Conservation (phyloP, 345 rosid species). For the Moringa oleifera region DNA sequence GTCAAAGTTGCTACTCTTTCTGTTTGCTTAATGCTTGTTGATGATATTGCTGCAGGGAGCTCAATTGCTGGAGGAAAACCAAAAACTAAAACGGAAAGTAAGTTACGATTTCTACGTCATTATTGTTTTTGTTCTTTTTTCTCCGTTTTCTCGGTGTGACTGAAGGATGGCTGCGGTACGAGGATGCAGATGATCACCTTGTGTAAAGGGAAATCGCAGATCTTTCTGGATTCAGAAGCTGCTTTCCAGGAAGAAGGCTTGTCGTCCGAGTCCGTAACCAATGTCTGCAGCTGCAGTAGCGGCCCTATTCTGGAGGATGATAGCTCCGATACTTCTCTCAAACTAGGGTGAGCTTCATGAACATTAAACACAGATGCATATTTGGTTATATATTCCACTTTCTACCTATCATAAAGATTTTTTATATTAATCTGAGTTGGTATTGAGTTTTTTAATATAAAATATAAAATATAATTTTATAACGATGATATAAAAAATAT, state of each 20-base stretch:
- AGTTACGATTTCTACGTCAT: background rate
- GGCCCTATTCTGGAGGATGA: slow-evolving; percentile 53
- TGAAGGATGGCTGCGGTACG: background rate
- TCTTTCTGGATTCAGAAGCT: slow-evolving; percentile 20
- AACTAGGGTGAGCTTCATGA: slow-evolving; percentile 29
- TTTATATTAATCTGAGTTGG: too few relatives aligned
- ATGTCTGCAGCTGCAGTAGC: slow-evolving; percentile 52
- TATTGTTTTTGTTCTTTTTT: background rate
- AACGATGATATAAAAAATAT: too few relatives aligned
- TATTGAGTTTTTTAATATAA: too few relatives aligned
- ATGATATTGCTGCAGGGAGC: slow-evolving; percentile 37
- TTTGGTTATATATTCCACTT: too few relatives aligned
- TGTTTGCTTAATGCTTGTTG: background rate
- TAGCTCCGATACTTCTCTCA: slow-evolving; percentile 51
- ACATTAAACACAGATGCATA: too few relatives aligned
- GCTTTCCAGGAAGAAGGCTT: slow-evolving; percentile 49
- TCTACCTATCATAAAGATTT: too few relatives aligned
- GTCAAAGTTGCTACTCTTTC: background rate
- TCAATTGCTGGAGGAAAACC: slow-evolving; percentile 49
- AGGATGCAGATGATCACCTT: slow-evolving; percentile 42
- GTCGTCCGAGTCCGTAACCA: slow-evolving; percentile 53
- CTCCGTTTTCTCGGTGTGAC: background rate
- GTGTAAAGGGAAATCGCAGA: slow-evolving; percentile 29
- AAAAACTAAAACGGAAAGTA: slow-evolving; percentile 44
- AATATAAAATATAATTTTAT: too few relatives aligned